Base-by-base conservation (phyloP, 2,329 filamentous ascomycete genomes). In the Capronia americana region DNA sequence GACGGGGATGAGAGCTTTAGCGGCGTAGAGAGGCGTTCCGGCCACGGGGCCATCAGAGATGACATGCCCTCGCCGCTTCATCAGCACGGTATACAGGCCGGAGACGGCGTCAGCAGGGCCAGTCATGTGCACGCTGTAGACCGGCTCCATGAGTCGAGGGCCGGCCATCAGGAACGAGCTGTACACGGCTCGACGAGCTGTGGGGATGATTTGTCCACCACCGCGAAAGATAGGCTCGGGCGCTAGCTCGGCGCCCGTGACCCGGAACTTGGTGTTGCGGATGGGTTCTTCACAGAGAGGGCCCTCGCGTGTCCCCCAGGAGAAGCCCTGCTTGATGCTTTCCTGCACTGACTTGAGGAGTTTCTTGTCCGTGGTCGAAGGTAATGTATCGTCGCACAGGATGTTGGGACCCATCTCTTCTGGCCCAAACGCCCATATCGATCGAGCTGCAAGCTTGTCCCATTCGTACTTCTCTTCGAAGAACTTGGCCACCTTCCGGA, bases 211-310 rank as follows among this genome's bases (percentile, higher is more conserved):
- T 79, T 99, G 95, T 53, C 95, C 95, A 72, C 94, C 94, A 64
- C 95, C 95, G 59, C 95, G 88, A 84, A 93, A 96, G 75, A 99
- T 98, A 59, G 94, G 91, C 79, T 98, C 93, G 59, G 88, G 85
- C 11, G 93, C 94, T 23, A 99, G 85, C 50, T 90, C 85, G 61
- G 97, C 88, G 76, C 98, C 94, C 68, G 93, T 98, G 75, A 99
- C 88, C 76, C 93, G 92, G 86, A 99, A 99, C 77, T 97, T 97
- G 73, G 92, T 92, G 80, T 99, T 99, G 73, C 95, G 93, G 75
- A 99, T 98, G 38, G 95, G 95, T 82, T 99, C 95, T 90, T 99
- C 95, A 78, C 95, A 98, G 28, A 99, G 84, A 20, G 95, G 95
- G 0, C 95, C 95, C 86, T 99, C 95, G 70, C 95, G 86, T 34